Percentiles rank a stretch among this genome's conserved stretches.
These are phyloP conservation scores for Chloromonas sp. DNA, from an alignment of 163 green algal species.

Conservation along the genomic window DNA sequence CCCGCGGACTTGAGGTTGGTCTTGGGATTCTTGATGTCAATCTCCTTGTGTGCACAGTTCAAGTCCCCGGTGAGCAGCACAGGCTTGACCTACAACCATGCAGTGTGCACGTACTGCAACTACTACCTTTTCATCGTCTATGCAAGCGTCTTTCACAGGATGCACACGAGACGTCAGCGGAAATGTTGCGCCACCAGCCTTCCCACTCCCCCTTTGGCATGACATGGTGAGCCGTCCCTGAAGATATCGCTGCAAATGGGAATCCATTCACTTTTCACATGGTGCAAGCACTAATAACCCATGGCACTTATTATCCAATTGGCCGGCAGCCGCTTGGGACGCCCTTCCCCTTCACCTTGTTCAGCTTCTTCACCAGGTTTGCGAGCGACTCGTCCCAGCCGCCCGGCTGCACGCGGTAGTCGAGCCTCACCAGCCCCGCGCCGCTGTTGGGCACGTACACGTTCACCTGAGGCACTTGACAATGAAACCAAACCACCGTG, in stretches of 20 bases:
- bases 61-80: slow-evolving; percentile 67
- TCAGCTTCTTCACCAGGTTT: background rate
- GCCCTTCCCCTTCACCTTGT: background rate
- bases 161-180: background rate
- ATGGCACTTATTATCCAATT: background rate
- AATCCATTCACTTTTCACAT: background rate
- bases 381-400: slow-evolving; percentile 3
- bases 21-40: slow-evolving; percentile 82
- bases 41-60: slow-evolving; percentile 60
- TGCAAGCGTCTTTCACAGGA: background rate
- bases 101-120: background rate
- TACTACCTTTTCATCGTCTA: background rate
- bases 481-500: no score
- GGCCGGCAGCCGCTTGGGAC: background rate
- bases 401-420: slow-evolving; percentile 48
- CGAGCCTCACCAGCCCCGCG: slow-evolving; percentile 61
- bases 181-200: no score
- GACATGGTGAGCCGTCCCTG: no score
- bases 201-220: no score
- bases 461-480: slow-evolving; percentile 33
- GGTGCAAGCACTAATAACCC: background rate
- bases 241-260: no score
- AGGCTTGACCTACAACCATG: slow-evolving; percentile 22
- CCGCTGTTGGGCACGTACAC: slow-evolving; percentile 69
- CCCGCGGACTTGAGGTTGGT: slow-evolving; percentile 63